Evolutionary conservation across 345 rosid species (phyloP).

Genomic region (Rhizophora mangle): DNA sequence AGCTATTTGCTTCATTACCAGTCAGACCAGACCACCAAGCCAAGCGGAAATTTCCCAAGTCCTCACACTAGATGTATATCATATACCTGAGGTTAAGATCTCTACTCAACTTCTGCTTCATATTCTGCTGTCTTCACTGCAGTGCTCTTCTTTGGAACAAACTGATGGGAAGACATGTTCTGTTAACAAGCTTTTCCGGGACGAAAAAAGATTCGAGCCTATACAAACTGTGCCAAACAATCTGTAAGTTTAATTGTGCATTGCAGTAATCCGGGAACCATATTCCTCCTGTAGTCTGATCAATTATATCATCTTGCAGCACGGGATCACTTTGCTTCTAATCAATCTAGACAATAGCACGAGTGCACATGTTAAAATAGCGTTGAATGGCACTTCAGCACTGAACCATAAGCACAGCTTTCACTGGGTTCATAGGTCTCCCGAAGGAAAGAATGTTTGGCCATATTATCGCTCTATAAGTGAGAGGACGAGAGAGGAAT

Average conservation of each 20-base stretch:
- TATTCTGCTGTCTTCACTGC: conserved; percentile 26
- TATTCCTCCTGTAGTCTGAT: conserved; percentile 8
- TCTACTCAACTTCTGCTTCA: conserved; percentile 4
- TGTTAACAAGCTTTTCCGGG: conserved; percentile 60
- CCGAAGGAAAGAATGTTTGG: conserved; percentile 9
- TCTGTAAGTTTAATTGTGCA: conserved; percentile 44
- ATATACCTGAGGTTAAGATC: background rate
- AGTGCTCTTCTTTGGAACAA: conserved; percentile 92
- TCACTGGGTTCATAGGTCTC: conserved; percentile 12
- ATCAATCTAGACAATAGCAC: conserved; percentile 73
- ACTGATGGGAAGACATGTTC: conserved; percentile 76
- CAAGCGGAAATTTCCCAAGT: background rate
- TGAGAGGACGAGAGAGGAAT: conserved; percentile 62
- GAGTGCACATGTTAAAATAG: conserved; percentile 41
- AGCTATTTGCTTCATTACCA: background rate
- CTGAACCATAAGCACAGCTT: conserved; percentile 24
- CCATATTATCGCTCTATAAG: conserved; percentile 20
- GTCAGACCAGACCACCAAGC: background rate
- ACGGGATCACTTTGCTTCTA: conserved; percentile 60
- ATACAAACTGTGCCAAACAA: conserved; percentile 76
- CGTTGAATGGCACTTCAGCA: conserved; percentile 31
- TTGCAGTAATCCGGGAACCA: background rate
- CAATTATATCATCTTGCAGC: conserved; percentile 43
- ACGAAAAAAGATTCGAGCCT: conserved; percentile 64
- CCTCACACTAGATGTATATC: background rate